Conservation (phyloP, 202 grass and related monocot genomes). For the Schoenoplectus tabernaemontani region DNA sequence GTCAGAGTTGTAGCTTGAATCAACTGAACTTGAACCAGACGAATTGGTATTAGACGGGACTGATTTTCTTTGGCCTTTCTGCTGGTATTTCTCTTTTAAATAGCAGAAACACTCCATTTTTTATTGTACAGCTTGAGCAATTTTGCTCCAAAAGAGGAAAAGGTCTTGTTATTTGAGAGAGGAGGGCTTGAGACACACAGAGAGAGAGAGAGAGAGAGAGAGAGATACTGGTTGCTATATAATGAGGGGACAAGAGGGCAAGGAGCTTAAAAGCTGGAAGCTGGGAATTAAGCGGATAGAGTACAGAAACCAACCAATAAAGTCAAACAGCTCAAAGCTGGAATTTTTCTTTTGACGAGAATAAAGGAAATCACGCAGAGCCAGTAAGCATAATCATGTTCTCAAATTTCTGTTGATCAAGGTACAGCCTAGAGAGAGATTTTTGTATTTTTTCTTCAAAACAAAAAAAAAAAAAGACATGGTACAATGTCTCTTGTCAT, state of each 20-base stretch:
- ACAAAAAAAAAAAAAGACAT: background rate
- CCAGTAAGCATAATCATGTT: slow-evolving; percentile 7
- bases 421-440: background rate
- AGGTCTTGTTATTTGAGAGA: background rate
- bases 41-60: background rate
- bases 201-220: background rate
- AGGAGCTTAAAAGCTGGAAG: background rate
- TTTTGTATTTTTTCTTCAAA: background rate
- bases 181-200: background rate
- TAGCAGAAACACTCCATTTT: slow-evolving; percentile 30
- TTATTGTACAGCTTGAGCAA: background rate
- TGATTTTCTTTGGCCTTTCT: slow-evolving; percentile 23
- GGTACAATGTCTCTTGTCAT: background rate
- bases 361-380: background rate
- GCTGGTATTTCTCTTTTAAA: slow-evolving; percentile 8
- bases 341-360: background rate
- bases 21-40: slow-evolving; percentile 24
- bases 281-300: background rate
- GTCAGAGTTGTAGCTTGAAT: slow-evolving; percentile 30
- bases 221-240: background rate
- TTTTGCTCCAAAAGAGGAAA: background rate
- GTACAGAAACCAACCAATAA: background rate
- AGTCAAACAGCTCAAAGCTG: slow-evolving; percentile 14
- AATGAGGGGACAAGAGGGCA: background rate
- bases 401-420: slow-evolving; percentile 13